Percentiles rank a stretch among this genome's conserved stretches.
Evolutionary conservation across 306 rosid species (phyloP).

Genomic region (Carpinus fangiana): DNA sequence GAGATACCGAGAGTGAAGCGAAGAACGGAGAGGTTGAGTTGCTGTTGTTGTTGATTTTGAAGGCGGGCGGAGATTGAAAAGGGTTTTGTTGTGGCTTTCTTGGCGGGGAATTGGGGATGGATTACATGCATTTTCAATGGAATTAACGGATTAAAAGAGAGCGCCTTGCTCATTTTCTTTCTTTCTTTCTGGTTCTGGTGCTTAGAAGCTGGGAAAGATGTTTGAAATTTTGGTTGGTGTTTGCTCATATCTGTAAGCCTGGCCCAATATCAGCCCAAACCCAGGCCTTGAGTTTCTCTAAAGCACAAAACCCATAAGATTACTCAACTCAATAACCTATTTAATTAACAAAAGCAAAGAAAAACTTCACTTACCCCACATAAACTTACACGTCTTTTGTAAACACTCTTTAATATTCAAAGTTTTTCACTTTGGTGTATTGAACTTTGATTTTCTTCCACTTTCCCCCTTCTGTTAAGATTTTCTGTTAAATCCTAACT

Average conservation of each 20-base stretch:
- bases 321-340: too few species aligned
- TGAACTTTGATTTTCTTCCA: too few species aligned
- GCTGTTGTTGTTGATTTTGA: slow-evolving; percentile 52
- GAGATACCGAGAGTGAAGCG: slow-evolving; percentile 82
- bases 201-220: slow-evolving; percentile 15
- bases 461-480: too few species aligned
- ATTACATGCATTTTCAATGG: slow-evolving; percentile 19
- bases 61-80: slow-evolving; percentile 47
- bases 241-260: neutral
- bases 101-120: slow-evolving; percentile 31
- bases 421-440: too few species aligned
- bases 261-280: neutral
- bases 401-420: too few species aligned
- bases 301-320: too few species aligned
- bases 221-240: neutral
- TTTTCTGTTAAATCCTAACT: too few species aligned
- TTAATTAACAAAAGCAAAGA: too few species aligned
- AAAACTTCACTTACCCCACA: too few species aligned
- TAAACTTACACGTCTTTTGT: too few species aligned
- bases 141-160: slow-evolving; percentile 35
- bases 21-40: slow-evolving; percentile 83
- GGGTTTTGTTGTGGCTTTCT: slow-evolving; percentile 24
- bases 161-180: slow-evolving; percentile 35
- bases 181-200: neutral
- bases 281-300: too few species aligned